Conservation (phyloP, 176 grass and related monocot species). For the Oropetium thomaeum region DNA sequence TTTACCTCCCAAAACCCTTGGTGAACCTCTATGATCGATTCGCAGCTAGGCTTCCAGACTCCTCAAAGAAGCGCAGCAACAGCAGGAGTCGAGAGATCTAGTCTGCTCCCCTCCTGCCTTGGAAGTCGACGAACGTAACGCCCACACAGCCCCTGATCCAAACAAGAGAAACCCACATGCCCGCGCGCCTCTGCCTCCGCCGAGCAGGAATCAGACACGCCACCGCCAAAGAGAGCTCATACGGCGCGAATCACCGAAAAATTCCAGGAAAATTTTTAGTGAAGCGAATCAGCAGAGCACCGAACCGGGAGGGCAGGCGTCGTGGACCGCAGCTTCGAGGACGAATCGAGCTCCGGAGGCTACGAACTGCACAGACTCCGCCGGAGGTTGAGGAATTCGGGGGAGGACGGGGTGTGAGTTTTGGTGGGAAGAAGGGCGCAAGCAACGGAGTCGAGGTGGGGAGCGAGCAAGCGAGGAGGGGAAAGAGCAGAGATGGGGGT, state of each 20-base stretch:
- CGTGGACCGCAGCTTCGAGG: background rate
- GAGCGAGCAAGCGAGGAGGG: slow-evolving; percentile 12
- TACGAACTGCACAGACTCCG: background rate
- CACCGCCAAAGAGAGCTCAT: slow-evolving; percentile 32
- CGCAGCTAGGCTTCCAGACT: background rate
- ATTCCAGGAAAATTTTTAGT: background rate
- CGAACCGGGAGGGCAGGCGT: background rate
- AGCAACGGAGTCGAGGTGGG: slow-evolving; percentile 8
- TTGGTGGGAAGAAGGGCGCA: slow-evolving; percentile 36
- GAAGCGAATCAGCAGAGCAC: background rate
- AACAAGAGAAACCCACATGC: slow-evolving; percentile 90
- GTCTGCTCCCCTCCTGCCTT: slow-evolving; percentile 54
- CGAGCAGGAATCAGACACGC: background rate
- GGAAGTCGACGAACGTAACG: slow-evolving; percentile 74
- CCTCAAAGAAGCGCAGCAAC: background rate
- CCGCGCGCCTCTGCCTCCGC: slow-evolving; percentile 20
- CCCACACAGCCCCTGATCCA: slow-evolving; percentile 87
- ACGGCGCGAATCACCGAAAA: slow-evolving; percentile 24
- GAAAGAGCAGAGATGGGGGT: slow-evolving; percentile 24
- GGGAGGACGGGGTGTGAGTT: background rate
- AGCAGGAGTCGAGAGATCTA: slow-evolving; percentile 37
- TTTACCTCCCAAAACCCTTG: background rate
- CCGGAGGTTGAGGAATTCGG: slow-evolving; percentile 13
- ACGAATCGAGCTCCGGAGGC: slow-evolving; percentile 18
- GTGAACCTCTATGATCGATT: background rate